phyloP scores from a whole-genome alignment of 2,329 filamentous ascomycete genomes.

The Echinosphaeria canescens region DNA sequence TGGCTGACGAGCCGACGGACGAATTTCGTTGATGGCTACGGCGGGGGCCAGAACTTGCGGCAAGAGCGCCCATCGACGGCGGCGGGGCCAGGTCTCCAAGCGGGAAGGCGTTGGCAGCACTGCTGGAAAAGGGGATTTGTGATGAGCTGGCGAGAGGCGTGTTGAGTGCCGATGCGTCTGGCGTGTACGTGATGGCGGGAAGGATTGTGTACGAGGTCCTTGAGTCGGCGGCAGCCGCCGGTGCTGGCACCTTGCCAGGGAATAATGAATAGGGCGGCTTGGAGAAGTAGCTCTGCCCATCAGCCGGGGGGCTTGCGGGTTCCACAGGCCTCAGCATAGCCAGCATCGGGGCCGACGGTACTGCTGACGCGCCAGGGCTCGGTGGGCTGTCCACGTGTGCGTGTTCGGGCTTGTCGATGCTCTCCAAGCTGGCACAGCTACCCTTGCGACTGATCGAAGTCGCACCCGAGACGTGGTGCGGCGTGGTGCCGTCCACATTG shows the following conservation, averaged over 20 bases:
- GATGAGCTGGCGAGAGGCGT: no score
- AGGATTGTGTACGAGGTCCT: constrained; percentile 15
- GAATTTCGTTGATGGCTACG: constrained; percentile 35
- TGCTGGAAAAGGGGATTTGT: no score
- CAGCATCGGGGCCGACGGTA: no score
- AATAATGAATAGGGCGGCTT: constrained; percentile 18
- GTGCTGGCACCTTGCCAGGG: constrained; percentile 11
- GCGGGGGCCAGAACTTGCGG: constrained; percentile 7
- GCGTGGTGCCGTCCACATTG: constrained; percentile 12
- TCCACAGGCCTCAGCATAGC: constrained; percentile 9
- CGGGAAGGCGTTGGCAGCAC: no score
- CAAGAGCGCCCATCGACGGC: constrained; percentile 17
- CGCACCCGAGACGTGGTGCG: constrained; percentile 11
- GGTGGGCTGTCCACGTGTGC: constrained; percentile 9
- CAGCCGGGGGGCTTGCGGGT: constrained; percentile 10
- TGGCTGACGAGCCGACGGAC: constrained; percentile 42
- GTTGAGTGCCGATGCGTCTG: no score
- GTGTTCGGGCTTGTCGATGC: constrained; percentile 12
- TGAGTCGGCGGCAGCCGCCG: no score
- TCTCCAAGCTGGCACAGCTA: constrained; percentile 13
- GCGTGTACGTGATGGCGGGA: constrained; percentile 24
- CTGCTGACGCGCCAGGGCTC: no score
- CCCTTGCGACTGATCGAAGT: constrained; percentile 9
- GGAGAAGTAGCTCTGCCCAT: constrained; percentile 6
- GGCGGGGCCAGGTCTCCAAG: constrained; percentile 17